Evolutionary conservation across 2,329 filamentous ascomycete species (phyloP).

Genomic region (Harringtonia aguacate): DNA sequence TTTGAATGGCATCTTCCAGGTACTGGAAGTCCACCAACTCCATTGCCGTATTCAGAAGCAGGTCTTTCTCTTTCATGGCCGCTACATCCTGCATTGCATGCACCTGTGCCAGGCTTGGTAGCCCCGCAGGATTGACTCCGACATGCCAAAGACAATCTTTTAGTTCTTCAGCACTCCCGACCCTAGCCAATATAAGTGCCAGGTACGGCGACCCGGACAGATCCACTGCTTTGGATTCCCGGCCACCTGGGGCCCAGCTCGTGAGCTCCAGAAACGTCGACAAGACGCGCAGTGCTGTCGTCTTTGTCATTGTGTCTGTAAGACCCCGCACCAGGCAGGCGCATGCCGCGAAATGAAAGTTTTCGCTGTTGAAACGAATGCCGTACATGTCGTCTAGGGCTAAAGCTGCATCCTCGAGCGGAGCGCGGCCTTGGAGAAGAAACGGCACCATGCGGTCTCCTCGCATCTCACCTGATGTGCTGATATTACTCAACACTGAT

Average conservation of each 20-base stretch:
- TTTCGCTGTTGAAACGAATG: constrained; percentile 52
- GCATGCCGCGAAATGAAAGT: constrained; percentile 57
- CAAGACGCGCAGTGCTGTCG: constrained; percentile 47
- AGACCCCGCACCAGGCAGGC: constrained; percentile 54
- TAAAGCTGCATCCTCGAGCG: constrained; percentile 51
- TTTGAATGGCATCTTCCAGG: constrained; percentile 52
- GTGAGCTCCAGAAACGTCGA: constrained; percentile 50
- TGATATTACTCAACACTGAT: constrained; percentile 53
- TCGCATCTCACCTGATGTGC: constrained; percentile 46
- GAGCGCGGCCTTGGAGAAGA: constrained; percentile 48
- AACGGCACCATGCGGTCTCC: constrained; percentile 48
- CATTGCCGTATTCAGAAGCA: constrained; percentile 53
- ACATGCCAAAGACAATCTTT: constrained; percentile 53
- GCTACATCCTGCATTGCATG: constrained; percentile 32
- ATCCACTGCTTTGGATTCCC: constrained; percentile 13
- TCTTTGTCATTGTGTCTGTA: constrained; percentile 49
- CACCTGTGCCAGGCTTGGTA: constrained; percentile 27
- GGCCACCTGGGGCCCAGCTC: constrained; percentile 18
- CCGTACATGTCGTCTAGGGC: constrained; percentile 55
- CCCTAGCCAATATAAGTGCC: constrained; percentile 46
- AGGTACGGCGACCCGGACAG: constrained; percentile 45
- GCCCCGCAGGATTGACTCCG: constrained; percentile 35
- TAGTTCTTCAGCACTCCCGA: constrained; percentile 45
- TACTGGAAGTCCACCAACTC: constrained; percentile 56
- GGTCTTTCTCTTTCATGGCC: constrained; percentile 45